Evolutionary conservation across 768 basidiomycete genomes (phyloP).

Genomic region (Mycena pura): DNA sequence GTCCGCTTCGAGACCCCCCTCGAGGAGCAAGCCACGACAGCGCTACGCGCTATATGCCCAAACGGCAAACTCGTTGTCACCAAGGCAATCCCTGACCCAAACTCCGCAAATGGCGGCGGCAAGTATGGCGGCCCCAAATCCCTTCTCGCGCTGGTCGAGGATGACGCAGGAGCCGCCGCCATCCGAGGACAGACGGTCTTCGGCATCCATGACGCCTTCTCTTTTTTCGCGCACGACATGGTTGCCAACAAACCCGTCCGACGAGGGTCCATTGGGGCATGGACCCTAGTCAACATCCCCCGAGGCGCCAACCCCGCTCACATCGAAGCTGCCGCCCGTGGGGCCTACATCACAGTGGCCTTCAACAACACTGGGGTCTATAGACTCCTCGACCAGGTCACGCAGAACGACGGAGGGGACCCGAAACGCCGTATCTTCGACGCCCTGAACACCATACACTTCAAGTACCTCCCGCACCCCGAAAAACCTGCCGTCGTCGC

Average conservation of each 20-base stretch:
- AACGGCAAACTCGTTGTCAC: not conserved
- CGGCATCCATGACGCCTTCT: not conserved
- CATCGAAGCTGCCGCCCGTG: not conserved
- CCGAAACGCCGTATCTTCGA: not conserved
- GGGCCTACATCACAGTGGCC: not conserved
- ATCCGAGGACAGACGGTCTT: not conserved
- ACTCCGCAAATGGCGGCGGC: not conserved
- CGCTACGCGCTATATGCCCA: not conserved
- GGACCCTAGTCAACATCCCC: not conserved
- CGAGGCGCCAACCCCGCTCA: not conserved
- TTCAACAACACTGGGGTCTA: not conserved
- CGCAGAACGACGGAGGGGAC: not conserved
- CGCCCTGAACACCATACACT: slow-evolving; percentile 7
- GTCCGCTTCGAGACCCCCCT: not conserved
- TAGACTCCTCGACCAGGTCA: not conserved
- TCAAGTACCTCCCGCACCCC: not conserved
- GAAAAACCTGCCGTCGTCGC: not conserved
- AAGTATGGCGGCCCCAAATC: not conserved
- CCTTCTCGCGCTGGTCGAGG: not conserved
- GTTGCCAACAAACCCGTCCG: not conserved
- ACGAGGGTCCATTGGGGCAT: not conserved
- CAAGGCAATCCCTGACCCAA: not conserved
- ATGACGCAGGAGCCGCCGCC: not conserved
- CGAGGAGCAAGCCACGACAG: not conserved
- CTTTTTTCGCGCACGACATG: not conserved